Evolutionary conservation across 306 rosid genomes (phyloP), one percentile per base, ranked within the genome.

Genomic region (Fragaria iinumae): DNA sequence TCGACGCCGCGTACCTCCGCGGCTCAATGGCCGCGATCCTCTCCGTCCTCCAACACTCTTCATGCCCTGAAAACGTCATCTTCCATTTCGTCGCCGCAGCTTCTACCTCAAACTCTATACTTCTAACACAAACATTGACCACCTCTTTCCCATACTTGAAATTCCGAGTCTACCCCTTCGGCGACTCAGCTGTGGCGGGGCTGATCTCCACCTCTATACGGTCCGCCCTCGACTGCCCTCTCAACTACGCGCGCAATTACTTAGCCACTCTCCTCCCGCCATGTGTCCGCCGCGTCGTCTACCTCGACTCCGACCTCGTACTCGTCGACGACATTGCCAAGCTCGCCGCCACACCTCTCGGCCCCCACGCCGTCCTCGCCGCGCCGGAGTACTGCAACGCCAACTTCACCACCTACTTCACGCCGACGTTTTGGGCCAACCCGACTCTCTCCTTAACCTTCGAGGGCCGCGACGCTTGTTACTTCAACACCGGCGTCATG

Each of bases 361-460:
- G 77, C 0, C 60, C 81, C 20, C 23, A 73, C 14, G 62, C 84
- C 13, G 93, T 91, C 39, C 90, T 95, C 12, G 99, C 97, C n/a
- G 99, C 99, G 0, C 99, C 99, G 21, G 97, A 95, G 47, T 92
- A 95, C 80, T 95, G 99, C 78, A 92, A 91, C 85, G 99, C 99
- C 8, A 89, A 95, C 71, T 90, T 95, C 84, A 90, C 86, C 10
- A 74, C 84, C 32, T 95, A 92, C 76, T 95, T 95, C 75, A 95
- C 99, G 0, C 93, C 96, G 0, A 55, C 92, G 34, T 95, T 95
- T 71, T 95, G 99, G 99, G 77, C 99, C 6, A 92, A 89, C 79
- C 98, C 98, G 0, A 81, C 93, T 0, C 87, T 95, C 13, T 91
- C 99, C 0, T 67, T 89, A 2, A 87, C 96, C 1, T 95, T 95